Evolutionary conservation across 208 protist species (phyloP), one percentile per base, ranked within the genome.

Genomic region (Trypanosoma congolense): DNA sequence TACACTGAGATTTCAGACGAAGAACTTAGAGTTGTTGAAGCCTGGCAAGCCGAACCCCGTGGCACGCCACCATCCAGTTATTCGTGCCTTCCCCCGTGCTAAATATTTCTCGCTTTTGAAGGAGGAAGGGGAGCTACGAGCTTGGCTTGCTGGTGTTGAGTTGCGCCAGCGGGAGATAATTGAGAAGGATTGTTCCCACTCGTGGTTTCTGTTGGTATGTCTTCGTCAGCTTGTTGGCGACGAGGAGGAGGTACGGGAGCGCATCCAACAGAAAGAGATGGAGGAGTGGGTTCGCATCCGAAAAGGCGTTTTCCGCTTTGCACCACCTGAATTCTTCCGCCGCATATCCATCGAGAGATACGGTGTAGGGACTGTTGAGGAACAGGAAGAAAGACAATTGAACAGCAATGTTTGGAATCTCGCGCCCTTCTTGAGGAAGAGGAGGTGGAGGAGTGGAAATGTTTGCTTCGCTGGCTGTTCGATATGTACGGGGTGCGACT

Each of bases 71-170:
- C 66, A 69, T 26, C 59, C 50, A 18, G 29, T 64, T 1, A 44
- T 66, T 16, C 70, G 52, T 36, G 79, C 65, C 22, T 87, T 83
- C 41, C 79, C 83, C 3, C 53, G 71, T 45, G 54, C 67, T 5
- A 75, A 81, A 33, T 80, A 78, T 28, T 42, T 50, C 2, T 46
- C 56, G 36, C 45, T 91, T n/a, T 65, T 53, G 10, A 45, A 78
- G 14, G 77, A 91, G 50, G 83, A 91, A 58, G 66, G 69, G 9
- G 77, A 85, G 69, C 51, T 91, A n/a, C 83, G 83, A 16, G 49
- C 67, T 45, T 91, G 83, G 83, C 47, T 79, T 9, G 53, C 56
- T 48, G 57, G 77, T 33, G 70, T 91, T 1, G 83, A 91, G 67
- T 31, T 33, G 3, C 66, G 58, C 14, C 75, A 86, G 18, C 76